phyloP scores from a whole-genome alignment of 1,139 yeast species.

The Chernovozyma aurita region DNA sequence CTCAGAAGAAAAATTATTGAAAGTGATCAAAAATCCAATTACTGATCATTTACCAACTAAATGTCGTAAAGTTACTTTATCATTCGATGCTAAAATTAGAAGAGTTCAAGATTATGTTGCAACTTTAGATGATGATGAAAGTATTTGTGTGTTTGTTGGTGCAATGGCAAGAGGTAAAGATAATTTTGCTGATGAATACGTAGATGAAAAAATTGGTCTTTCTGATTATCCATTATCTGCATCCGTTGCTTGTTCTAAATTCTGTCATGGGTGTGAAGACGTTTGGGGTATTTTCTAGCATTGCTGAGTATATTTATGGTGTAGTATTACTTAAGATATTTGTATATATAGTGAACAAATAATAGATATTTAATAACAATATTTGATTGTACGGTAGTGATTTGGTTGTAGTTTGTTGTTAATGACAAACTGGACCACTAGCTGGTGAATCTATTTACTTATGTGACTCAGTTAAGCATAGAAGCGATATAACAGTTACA shows the following conservation, averaged over 20 bases:
- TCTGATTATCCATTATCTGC: conserved; percentile 95
- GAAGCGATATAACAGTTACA: no score
- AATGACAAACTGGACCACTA: no score
- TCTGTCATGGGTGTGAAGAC: conserved; percentile 98
- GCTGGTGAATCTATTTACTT: no score
- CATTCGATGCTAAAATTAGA: conserved; percentile 88
- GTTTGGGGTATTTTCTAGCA: conserved; percentile 73
- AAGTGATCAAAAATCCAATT: conserved; percentile 93
- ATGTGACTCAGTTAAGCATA: no score
- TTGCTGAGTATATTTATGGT: no score
- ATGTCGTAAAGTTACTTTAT: conserved; percentile 87
- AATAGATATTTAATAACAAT: no score
- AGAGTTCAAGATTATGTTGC: conserved; percentile 86
- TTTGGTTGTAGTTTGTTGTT: no score
- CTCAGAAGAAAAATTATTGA: conserved; percentile 88
- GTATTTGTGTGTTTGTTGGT: conserved; percentile 96
- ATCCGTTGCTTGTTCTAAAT: conserved; percentile 95
- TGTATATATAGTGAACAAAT: no score
- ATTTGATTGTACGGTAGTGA: no score
- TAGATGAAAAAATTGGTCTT: conserved; percentile 93
- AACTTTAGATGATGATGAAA: conserved; percentile 80
- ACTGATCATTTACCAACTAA: conserved; percentile 95
- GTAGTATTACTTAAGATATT: no score
- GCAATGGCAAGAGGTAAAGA: conserved; percentile 99
- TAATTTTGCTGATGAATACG: conserved; percentile 93